Conservation (phyloP, 208 protist genomes). For the Willaertia magna region DNA sequence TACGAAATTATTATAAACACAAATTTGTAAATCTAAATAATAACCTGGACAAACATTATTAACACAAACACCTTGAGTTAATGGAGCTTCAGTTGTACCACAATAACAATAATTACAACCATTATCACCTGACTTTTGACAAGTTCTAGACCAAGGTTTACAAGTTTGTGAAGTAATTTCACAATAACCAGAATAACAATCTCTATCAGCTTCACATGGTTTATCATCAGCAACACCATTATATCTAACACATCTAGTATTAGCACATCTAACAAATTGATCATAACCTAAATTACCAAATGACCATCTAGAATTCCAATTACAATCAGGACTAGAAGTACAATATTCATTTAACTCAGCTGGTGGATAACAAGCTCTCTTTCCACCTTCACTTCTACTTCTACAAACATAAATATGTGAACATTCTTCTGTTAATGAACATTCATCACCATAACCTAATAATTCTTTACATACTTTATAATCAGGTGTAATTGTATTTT, state of each 20-base stretch:
- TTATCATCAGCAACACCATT: not conserved
- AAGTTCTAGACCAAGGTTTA: not conserved
- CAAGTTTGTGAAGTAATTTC: not conserved
- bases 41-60: not conserved
- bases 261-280: not conserved
- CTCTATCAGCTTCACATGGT: not conserved
- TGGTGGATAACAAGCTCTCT: not conserved
- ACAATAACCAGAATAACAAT: not conserved
- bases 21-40: not conserved
- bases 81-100: not conserved
- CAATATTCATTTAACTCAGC: not conserved
- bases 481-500: not conserved
- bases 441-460: not conserved
- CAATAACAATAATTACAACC: not conserved
- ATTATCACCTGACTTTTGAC: not conserved
- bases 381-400: not conserved
- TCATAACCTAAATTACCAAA: not conserved
- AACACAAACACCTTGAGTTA: not conserved
- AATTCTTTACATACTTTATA: not conserved
- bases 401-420: not conserved
- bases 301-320: not conserved
- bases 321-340: not conserved
- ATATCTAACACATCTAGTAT: not conserved
- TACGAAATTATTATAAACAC: not conserved
- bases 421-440: not conserved